Conservation (phyloP, 2,329 filamentous ascomycete genomes). For the Fusarium sp. region DNA sequence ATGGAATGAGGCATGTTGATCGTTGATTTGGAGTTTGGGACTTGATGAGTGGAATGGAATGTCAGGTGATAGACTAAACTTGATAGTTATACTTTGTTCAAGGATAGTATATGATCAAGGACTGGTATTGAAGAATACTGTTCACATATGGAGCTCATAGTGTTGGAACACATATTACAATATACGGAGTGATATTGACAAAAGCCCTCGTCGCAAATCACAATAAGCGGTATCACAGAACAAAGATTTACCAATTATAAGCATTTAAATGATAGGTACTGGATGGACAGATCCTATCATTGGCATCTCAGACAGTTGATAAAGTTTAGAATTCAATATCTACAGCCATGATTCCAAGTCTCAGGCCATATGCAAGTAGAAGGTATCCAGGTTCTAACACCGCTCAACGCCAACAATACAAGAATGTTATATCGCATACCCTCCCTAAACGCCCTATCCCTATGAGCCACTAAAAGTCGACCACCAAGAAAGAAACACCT, state of each 20-base stretch:
- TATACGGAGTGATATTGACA: neutral
- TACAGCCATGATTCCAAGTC: neutral
- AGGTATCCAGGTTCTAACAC: constrained; percentile 2
- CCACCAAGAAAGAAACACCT: constrained; percentile 55
- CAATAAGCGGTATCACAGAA: neutral
- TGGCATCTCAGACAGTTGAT: neutral
- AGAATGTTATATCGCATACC: neutral
- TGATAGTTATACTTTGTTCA: neutral
- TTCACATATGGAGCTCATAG: neutral
- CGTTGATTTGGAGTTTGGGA: neutral
- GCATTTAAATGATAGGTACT: neutral
- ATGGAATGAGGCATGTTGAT: neutral
- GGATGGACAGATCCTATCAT: neutral
- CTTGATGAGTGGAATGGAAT: neutral
- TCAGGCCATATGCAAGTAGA: neutral
- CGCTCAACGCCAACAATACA: constrained; percentile 12
- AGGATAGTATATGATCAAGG: neutral
- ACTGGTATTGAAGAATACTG: too few relatives aligned
- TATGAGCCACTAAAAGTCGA: constrained; percentile 7
- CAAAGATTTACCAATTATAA: neutral
- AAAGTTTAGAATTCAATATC: neutral
- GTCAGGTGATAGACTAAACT: neutral
- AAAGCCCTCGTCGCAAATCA: neutral
- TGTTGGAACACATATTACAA: too few relatives aligned
- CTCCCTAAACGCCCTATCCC: constrained; percentile 1